Base-by-base conservation (phyloP, 169 alveolate genomes). In the Cyclospora cayetanensis region DNA sequence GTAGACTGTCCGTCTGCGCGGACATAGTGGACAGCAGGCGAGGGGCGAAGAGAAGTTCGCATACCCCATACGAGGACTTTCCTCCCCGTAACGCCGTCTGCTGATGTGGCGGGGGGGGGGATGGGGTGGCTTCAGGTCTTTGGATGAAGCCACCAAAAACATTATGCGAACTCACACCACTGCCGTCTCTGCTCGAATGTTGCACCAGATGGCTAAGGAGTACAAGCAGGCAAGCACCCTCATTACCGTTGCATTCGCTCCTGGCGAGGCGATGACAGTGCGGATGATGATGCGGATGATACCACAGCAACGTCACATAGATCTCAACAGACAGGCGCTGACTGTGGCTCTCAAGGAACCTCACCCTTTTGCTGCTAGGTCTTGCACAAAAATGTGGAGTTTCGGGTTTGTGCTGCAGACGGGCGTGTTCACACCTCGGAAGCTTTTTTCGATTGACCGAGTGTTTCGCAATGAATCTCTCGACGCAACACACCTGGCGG, bases 401-500 rank as follows among this genome's bases (percentile, higher is more conserved):
- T 25, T 60, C 11, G 35, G n/a, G 74, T 60, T 25, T 60, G 39
- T 76, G 25, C 31, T 41, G 42, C 92, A 80, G 94, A 91, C 92
- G 34, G 88, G 86, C 42, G 53, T 27, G 50, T 82, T 93, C 68
- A 93, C 96, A 82, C 99, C 99, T 22, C 96, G 97, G 96, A 98
- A 98, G 96, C 99, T 96, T 96, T 99, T 98, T 96, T 97, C 99
- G 63, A 98, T 99, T 84, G 99, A 99, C 95, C 96, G 99, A 68
- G 99, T 99, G 31, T 99, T 99, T 96, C 96, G 99, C 91, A 99
- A 99, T 95, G 99, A 99, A 95, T 97, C 98, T 66, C 96, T 99
- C 41, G 99, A 99, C 94, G 99, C 99, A 27, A 99, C 99, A 7
- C 99, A 99, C 95, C 96, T 99, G 72, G 99, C 99, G 37, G 99